A percentile compares a stretch with the other conserved stretches of the same genome.
Evolutionary conservation across 768 basidiomycete species (phyloP).

Genomic region (Serpula lacrymans): DNA sequence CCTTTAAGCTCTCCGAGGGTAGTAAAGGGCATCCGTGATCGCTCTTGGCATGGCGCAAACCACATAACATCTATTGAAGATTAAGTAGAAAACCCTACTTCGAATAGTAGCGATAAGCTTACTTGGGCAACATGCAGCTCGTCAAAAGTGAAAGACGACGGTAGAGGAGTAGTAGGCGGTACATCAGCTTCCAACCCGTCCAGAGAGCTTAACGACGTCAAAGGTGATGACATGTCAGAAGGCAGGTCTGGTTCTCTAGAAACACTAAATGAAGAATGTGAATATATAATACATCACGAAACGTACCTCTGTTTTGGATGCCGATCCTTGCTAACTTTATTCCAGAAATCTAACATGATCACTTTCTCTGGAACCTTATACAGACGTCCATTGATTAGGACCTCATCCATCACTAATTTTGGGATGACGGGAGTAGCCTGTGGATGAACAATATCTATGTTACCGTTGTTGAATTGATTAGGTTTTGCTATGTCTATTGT

Average conservation of each 20-base stretch:
- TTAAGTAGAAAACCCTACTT: constrained; percentile 10
- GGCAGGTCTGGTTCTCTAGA: constrained; percentile 24
- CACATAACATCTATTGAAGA: constrained; percentile 36
- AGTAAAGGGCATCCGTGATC: constrained; percentile 1
- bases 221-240: constrained; percentile 64
- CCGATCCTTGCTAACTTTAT: constrained; percentile 56
- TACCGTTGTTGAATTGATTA: constrained; percentile 84
- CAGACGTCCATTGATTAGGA: constrained; percentile 82
- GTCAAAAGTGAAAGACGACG: constrained; percentile 31
- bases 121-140: constrained; percentile 63
- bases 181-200: constrained; percentile 49
- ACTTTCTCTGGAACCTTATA: constrained; percentile 92
- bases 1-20: constrained; percentile 1
- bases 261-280: constrained; percentile 1
- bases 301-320: constrained; percentile 41
- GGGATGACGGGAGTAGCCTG: constrained; percentile 45
- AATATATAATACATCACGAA: constrained; percentile 1
- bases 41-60: constrained; percentile 24
- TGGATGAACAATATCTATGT: constrained; percentile 80
- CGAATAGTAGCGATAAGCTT: constrained; percentile 12
- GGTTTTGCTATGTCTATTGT: constrained; percentile 75
- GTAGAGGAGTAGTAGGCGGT: constrained; percentile 21
- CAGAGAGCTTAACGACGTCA: constrained; percentile 71
- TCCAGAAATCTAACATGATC: constrained; percentile 95
- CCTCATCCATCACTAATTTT: constrained; percentile 71